These are phyloP conservation scores for Colletotrichum sp. DNA, from an alignment of 2,329 filamentous ascomycete genomes.

Conservation along the genomic window DNA sequence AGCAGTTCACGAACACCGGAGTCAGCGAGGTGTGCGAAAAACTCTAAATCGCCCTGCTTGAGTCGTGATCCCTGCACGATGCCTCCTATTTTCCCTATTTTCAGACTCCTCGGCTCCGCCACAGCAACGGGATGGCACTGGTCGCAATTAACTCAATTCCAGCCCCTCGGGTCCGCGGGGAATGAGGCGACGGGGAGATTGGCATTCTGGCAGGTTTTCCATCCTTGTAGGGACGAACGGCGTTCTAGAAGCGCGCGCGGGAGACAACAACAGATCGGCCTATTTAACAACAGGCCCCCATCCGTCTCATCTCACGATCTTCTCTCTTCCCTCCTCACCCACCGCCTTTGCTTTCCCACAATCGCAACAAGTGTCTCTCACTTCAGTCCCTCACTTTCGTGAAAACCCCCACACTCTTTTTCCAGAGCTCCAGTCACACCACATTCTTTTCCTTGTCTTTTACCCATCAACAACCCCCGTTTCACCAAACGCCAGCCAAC, in stretches of 20 bases:
- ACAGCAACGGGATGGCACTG: background rate
- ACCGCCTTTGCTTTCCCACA: background rate
- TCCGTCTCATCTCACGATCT: background rate
- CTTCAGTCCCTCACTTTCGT: conserved; percentile 3
- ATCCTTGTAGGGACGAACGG: background rate
- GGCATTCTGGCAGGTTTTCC: background rate
- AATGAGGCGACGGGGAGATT: background rate
- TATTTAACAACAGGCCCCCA: conserved; percentile 3
- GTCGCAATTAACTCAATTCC: background rate
- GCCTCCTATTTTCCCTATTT: conserved; percentile 17
- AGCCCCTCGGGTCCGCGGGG: conserved; percentile 1
- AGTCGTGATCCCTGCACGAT: conserved; percentile 16
- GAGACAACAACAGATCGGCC: background rate
- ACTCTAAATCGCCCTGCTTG: conserved; percentile 2
- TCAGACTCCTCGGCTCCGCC: conserved; percentile 7
- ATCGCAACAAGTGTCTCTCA: background rate
- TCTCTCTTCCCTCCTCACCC: background rate
- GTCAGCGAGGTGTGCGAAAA: conserved; percentile 9
- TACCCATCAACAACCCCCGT: background rate
- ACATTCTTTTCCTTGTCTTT: background rate
- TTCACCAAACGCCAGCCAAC: background rate
- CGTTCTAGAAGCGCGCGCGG: background rate
- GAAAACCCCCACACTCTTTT: background rate
- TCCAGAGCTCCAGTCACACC: background rate
- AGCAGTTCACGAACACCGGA: background rate